phyloP scores from a whole-genome alignment of 768 basidiomycete genomes.

The Psilocybe cyanescens region DNA sequence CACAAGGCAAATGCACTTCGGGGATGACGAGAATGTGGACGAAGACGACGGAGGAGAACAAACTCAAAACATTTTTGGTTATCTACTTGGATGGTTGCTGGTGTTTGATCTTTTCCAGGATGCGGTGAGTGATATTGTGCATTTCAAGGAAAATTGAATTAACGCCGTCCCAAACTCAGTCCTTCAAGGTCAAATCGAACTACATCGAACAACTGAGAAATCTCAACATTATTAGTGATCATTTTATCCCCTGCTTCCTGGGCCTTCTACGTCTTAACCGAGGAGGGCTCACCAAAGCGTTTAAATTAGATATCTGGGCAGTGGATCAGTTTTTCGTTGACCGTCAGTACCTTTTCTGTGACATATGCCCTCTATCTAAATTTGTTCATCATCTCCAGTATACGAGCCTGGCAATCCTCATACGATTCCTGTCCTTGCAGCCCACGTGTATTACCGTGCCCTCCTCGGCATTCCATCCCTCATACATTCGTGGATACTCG shows the following conservation, averaged over 20 bases:
- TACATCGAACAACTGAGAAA: constrained; percentile 88
- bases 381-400: constrained; percentile 38
- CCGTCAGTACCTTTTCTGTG: constrained; percentile 44
- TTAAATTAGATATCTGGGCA: constrained; percentile 86
- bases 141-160: constrained; percentile 5
- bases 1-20: constrained; percentile 45
- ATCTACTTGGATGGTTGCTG: constrained; percentile 90
- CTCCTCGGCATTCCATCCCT: constrained; percentile 84
- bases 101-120: constrained; percentile 82
- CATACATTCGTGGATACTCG: constrained; percentile 83
- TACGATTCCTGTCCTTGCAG: constrained; percentile 70
- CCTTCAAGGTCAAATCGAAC: constrained; percentile 80
- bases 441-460: constrained; percentile 89
- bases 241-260: constrained; percentile 77
- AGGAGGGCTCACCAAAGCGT: constrained; percentile 61
- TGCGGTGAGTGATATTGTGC: constrained; percentile 57
- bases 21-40: constrained; percentile 38
- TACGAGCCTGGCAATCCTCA: constrained; percentile 57
- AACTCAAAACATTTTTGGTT: constrained; percentile 55
- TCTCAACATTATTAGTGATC: constrained; percentile 59
- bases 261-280: constrained; percentile 64
- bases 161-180: constrained; percentile 50
- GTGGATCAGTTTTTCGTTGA: constrained; percentile 84
- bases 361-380: background rate
- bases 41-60: constrained; percentile 36